Base-by-base conservation (phyloP, 768 basidiomycete genomes). In the Boletus coccyginus region DNA sequence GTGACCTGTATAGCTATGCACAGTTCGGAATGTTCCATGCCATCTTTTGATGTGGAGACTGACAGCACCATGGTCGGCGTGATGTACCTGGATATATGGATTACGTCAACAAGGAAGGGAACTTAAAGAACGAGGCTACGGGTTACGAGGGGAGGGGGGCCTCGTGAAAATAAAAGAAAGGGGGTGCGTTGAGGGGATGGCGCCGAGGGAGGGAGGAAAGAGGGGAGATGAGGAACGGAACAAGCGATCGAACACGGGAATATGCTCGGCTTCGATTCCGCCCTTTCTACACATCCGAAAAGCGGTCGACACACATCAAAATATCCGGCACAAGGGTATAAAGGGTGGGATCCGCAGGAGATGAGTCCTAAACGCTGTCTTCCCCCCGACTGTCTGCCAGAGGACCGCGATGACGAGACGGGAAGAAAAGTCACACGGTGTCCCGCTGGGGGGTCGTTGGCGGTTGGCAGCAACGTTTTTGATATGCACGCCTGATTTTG, bases 401-500 rank as follows among this genome's bases (percentile, higher is more conserved):
- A 29, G 12, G 21, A 7, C 33, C 11, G 31, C 6, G 47, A 43
- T 41, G 50, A 53, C 57, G 8, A 67, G 55, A 57, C 43, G 41
- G 63, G 66, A 48, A 63, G 42, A 56, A 70, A 66, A 62, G 33
- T 70, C 69, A 9, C 68, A 70, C 68, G 69, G 60, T 52, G 27
- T 31, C 48, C 17, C 12, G 21, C 55, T 56, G 54, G 58, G 61
- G 58, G 57, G 57, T 57, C 59, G 47, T 45, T 24, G 39, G 44
- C 45, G 50, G 41, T 55, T 47, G 44, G 56, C 60, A 56, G 47
- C 65, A 63, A 45, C 65, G 67, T 69, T 69, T 69, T 69, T 69
- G 67, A 69, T 69, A 69, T 68, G 60, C 58, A 70, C 66, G 58
- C 62, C 65, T 59, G 68, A 62, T 69, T 69, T 70, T 66, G 63